Evolutionary conservation across 345 rosid genomes (phyloP).

Genomic region (Pelargonium nanum): DNA sequence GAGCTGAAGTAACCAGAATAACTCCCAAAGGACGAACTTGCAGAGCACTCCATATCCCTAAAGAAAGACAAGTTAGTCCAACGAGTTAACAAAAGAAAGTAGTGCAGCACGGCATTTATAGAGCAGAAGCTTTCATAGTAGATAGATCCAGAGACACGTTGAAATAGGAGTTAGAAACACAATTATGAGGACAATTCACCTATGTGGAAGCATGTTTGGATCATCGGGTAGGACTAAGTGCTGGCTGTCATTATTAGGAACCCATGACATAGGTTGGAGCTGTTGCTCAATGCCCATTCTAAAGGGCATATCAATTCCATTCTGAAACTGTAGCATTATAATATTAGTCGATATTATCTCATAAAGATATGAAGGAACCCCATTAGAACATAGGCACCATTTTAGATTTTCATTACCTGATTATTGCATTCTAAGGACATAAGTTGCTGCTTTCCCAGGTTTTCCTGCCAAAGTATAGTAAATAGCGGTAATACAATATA

Average conservation of each 20-base stretch:
- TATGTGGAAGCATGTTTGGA: slow-evolving; percentile 39
- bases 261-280: slow-evolving; percentile 59
- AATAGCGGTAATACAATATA: too few relatives aligned
- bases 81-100: not conserved
- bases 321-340: slow-evolving; percentile 39
- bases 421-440: slow-evolving; percentile 41
- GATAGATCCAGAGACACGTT: too few relatives aligned
- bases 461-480: slow-evolving; percentile 39
- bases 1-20: slow-evolving; percentile 57
- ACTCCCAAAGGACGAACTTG: slow-evolving; percentile 61
- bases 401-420: slow-evolving; percentile 35
- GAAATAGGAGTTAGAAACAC: too few relatives aligned
- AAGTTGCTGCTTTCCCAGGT: slow-evolving; percentile 34
- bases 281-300: slow-evolving; percentile 53
- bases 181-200: too few relatives aligned
- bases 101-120: not conserved
- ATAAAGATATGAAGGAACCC: too few relatives aligned
- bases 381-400: not conserved
- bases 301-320: slow-evolving; percentile 46
- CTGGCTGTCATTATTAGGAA: slow-evolving; percentile 48
- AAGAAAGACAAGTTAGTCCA: slow-evolving; percentile 6
- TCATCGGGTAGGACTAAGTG: slow-evolving; percentile 44
- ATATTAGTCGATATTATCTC: not conserved
- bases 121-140: too few relatives aligned
- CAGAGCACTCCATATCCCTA: slow-evolving; percentile 69